Evolutionary conservation across 1,139 yeast genomes (phyloP), one percentile per base, ranked within the genome.

Genomic region (Debaryomyces nepalensis): DNA sequence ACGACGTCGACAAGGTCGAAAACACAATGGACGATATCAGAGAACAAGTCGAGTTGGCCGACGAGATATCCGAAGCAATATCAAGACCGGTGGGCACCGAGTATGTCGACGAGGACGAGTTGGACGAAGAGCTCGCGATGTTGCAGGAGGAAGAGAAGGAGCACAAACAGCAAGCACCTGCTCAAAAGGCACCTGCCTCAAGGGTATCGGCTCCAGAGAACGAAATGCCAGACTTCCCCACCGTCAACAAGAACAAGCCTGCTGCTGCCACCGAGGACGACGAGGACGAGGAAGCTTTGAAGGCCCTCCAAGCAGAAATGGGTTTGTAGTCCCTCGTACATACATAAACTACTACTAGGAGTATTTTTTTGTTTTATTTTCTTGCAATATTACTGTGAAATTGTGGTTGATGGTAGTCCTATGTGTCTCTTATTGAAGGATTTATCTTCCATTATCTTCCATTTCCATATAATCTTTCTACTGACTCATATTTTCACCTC

Each of bases 21-120:
- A 88, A 85, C 56, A 91, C 98, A n/a, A 93, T 93, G 98, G 99
- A 93, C 63, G 97, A 91, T 52, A 89, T 95, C 49, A 81, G 98
- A 56, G 99, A 93, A 62, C 99, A 93, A 67, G 95, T 93, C 42
- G 97, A 91, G 56, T 76, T 89, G 55, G 89, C 96, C 33, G 97
- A 90, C 55, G 99, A 93, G 70, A 90, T 93, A 44, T 84, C 96
- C 40, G 97, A 93, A 46, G 98, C 99, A 35, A 90, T 93, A 48
- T 86, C 97, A 36, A 81, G 97, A 68, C 97, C 97, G 9, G 77
- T 90, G 49, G 93, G 91, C 43, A 77, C 81, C 40, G 96, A 88
- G 45, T 77, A 74, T 46, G 77, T 79, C 19, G 90, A 84, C 54
- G 95, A 86, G 57, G 90, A 89, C 52, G 97, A 91, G 64, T 75